Base-by-base conservation (phyloP, 352 stramenopile species). In the Thraustotheca clavata region DNA sequence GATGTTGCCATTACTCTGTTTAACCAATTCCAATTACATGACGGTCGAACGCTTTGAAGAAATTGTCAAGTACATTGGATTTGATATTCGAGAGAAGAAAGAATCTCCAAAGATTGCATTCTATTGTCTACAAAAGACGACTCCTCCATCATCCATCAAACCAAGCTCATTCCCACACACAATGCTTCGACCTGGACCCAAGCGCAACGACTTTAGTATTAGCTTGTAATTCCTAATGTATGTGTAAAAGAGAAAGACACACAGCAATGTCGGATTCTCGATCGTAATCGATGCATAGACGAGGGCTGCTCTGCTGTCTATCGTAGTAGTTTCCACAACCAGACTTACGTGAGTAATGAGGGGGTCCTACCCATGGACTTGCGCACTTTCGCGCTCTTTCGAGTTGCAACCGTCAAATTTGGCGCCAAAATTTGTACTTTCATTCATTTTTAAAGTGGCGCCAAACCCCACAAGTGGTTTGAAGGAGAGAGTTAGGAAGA, bases 101-200 rank as follows among this genome's bases (percentile, higher is more conserved):
- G 75, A 89, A 39, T 88, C 83, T 16, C 78, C 80, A 35, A 92
- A 89, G 49, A 79, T 92, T 33, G 73, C 83, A 7, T 92, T 92
- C 71, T 89, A 89, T 61, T 92, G 83, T 50, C 74, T 88, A 36
- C 76, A 88, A 49, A 80, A 84, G 60, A 55, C 38, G 59, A 26
- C 0, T 73, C 83, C 48, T 47, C 38, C 22, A 27, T 50, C 24
- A 32, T 41, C 20, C 36, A 49, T 41, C 1, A 46, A 59, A 5
- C 69, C 59, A 9, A 27, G 47, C 1, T 40, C 46, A 27, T 88
- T 88, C 49, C 76, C 76, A 16, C 70, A 87, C 24, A 79, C 76
- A 49, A 49, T 77, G 33, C 55, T 89, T 24, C 66, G 72, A 4
- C 65, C 69, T 32, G 76, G 74, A 1, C 66, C 72, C 26, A 90